Percentiles rank a stretch among this genome's conserved stretches.
These are phyloP conservation scores for Penicillium paneum DNA, from an alignment of 2,329 filamentous ascomycete genomes.

Conservation along the genomic window DNA sequence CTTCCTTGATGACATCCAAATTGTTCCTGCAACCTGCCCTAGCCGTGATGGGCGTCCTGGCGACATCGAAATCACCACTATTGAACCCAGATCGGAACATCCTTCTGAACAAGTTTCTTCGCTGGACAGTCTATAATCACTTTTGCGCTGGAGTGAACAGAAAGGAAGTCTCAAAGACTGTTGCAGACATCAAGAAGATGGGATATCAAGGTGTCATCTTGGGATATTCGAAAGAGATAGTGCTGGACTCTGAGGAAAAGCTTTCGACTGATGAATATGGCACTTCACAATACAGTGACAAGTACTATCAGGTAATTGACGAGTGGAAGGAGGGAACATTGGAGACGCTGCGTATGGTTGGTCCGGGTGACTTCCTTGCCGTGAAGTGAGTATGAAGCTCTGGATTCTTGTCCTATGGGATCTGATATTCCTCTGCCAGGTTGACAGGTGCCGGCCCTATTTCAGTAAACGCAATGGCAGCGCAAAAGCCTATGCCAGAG, in stretches of 20 bases:
- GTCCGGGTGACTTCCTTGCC: conserved; percentile 19
- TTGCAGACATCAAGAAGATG: conserved; percentile 64
- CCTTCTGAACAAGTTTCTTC: conserved; percentile 66
- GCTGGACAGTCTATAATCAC: conserved; percentile 83
- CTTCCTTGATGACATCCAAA: conserved; percentile 33
- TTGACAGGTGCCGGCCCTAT: conserved; percentile 23
- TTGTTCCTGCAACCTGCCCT: conserved; percentile 67
- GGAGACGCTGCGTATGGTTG: conserved; percentile 22
- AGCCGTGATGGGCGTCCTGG: conserved; percentile 63
- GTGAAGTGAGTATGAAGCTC: conserved; percentile 16
- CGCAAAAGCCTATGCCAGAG: conserved; percentile 15
- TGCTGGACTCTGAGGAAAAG: conserved; percentile 54
- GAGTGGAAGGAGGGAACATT: conserved; percentile 23
- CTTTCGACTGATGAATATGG: conserved; percentile 10
- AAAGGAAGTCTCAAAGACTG: conserved; percentile 64
- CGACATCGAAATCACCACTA: conserved; percentile 63
- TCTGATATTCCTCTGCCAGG: conserved; percentile 4
- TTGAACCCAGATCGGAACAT: conserved; percentile 75
- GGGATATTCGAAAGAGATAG: conserved; percentile 78
- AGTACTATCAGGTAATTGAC: conserved; percentile 18
- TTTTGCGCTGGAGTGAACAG: conserved; percentile 82
- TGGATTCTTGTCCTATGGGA: no score
- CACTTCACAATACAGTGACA: conserved; percentile 12
- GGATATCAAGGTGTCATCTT: conserved; percentile 83
- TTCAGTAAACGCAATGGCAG: conserved; percentile 18